Conservation (phyloP, 768 basidiomycete species). For the Suillus discolor region DNA sequence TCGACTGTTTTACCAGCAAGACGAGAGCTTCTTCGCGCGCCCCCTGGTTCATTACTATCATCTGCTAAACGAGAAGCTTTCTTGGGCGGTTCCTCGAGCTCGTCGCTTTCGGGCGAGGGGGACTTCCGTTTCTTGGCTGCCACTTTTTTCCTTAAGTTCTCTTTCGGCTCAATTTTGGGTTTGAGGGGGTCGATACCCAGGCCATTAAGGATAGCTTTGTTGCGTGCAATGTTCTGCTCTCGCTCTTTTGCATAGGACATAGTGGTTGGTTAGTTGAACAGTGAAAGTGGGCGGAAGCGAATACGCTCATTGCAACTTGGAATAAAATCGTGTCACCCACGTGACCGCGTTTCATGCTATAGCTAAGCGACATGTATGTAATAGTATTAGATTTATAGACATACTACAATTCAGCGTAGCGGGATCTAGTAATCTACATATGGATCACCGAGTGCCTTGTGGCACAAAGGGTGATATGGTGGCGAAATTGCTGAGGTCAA, state of each 20-base stretch:
- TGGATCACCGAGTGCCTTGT: neutral
- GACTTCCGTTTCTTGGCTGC: conserved; percentile 46
- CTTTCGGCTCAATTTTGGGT: conserved; percentile 51
- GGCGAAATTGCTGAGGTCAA: neutral
- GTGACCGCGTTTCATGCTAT: conserved; percentile 2
- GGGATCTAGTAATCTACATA: neutral
- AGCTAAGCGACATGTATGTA: no score
- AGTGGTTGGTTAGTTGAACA: neutral
- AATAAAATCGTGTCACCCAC: conserved; percentile 3
- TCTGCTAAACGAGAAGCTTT: conserved; percentile 38
- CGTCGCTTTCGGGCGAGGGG: conserved; percentile 25
- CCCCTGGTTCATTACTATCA: conserved; percentile 21
- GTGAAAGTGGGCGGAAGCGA: neutral
- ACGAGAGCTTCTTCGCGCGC: conserved; percentile 67
- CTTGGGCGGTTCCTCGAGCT: conserved; percentile 18
- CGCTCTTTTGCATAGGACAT: conserved; percentile 38
- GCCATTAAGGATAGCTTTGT: conserved; percentile 42
- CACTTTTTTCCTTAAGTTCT: conserved; percentile 34
- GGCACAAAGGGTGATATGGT: conserved; percentile 1
- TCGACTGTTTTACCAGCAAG: conserved; percentile 60
- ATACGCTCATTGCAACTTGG: neutral
- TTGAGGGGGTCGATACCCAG: conserved; percentile 44
- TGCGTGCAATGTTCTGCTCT: conserved; percentile 40
- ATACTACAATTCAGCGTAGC: conserved; percentile 1
- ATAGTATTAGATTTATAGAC: neutral